These are phyloP conservation scores for Scheffersomyces amazonensis DNA, from an alignment of 805 yeast genomes.

Conservation along the genomic window DNA sequence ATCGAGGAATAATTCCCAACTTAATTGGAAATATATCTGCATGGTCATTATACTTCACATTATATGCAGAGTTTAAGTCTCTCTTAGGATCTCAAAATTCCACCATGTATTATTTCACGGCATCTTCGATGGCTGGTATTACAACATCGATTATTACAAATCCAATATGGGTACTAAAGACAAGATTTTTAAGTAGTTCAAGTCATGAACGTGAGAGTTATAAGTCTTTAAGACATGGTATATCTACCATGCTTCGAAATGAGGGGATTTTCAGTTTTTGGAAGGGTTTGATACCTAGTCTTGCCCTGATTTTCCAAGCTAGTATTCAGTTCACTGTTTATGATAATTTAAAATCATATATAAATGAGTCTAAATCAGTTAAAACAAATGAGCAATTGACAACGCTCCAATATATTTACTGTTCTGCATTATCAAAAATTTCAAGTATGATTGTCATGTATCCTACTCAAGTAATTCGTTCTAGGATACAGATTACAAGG, in stretches of 20 bases:
- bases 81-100: conserved; percentile 7
- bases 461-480: conserved; percentile 79
- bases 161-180: conserved; percentile 94
- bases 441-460: conserved; percentile 67
- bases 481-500: conserved; percentile 60
- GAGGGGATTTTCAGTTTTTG: conserved; percentile 68
- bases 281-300: conserved; percentile 71
- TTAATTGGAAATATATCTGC: conserved; percentile 79
- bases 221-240: conserved; percentile 54
- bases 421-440: conserved; percentile 69
- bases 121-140: conserved; percentile 60
- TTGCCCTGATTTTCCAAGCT: conserved; percentile 85
- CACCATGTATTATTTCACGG: conserved; percentile 28
- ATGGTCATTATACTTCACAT: conserved; percentile 85
- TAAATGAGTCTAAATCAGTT: conserved; percentile 6
- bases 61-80: conserved; percentile 62
- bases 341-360: conserved; percentile 62
- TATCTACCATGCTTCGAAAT: conserved; percentile 39
- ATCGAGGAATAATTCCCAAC: conserved; percentile 81
- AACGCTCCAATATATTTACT: conserved; percentile 56
- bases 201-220: conserved; percentile 50
- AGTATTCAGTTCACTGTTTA: conserved; percentile 85
- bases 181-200: conserved; percentile 71
- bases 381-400: conserved; percentile 25
- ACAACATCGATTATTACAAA: conserved; percentile 76